These are phyloP conservation scores for Achaetomium macrosporum DNA, from an alignment of 2,329 filamentous ascomycete genomes.

Conservation along the genomic window DNA sequence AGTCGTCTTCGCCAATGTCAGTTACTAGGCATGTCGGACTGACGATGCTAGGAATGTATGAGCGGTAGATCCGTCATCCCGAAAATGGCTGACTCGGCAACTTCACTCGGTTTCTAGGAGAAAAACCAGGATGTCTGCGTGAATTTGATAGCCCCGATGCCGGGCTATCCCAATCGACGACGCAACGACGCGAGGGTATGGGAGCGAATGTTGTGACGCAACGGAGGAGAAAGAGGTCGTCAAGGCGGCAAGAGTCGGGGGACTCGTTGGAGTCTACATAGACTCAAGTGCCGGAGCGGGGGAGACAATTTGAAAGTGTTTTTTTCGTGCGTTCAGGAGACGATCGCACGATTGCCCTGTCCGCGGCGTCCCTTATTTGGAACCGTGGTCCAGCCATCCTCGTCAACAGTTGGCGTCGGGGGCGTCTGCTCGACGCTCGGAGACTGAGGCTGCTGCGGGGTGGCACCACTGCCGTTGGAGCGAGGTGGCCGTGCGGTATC, in stretches of 20 bases:
- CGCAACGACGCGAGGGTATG: slow-evolving; percentile 2
- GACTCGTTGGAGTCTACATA: neutral
- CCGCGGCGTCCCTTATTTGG: slow-evolving; percentile 36
- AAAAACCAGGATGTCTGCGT: slow-evolving; percentile 1
- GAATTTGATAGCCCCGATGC: slow-evolving; percentile 12
- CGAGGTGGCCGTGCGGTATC: slow-evolving; percentile 43
- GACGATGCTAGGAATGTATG: neutral
- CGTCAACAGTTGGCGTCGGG: slow-evolving; percentile 40
- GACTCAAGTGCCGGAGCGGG: neutral
- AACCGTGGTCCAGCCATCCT: slow-evolving; percentile 62
- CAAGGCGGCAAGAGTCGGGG: neutral
- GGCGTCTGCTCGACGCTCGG: slow-evolving; percentile 30
- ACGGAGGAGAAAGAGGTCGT: slow-evolving; percentile 4
- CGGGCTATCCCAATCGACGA: slow-evolving; percentile 21
- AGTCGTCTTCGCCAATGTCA: neutral
- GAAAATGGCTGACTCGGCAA: slow-evolving; percentile 1
- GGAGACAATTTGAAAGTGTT: neutral
- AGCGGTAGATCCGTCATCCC: slow-evolving; percentile 9
- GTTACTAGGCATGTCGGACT: neutral
- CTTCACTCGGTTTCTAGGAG: neutral
- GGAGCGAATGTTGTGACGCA: slow-evolving; percentile 1
- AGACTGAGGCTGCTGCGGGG: slow-evolving; percentile 33
- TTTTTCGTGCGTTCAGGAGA: slow-evolving; percentile 20
- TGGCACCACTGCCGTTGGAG: slow-evolving; percentile 40
- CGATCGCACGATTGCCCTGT: slow-evolving; percentile 16